Evolutionary conservation across 805 yeast species (phyloP).

Genomic region (Cyberlindnera mississippiensis): DNA sequence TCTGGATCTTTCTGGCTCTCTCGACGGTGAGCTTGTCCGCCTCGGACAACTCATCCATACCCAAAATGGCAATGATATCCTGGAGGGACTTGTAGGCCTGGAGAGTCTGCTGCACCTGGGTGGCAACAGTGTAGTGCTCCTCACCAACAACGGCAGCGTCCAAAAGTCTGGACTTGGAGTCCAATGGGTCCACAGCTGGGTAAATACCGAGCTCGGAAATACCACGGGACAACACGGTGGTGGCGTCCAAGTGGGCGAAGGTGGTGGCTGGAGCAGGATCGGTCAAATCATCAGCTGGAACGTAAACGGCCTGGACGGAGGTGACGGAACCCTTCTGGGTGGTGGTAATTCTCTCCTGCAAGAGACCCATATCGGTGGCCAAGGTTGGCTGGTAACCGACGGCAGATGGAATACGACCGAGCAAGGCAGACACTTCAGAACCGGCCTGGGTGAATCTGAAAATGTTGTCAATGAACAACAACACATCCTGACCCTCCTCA

Average conservation of each 20-base stretch:
- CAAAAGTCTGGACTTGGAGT: conserved; percentile 97
- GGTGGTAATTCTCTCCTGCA: conserved; percentile 99
- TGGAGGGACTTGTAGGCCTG: conserved; percentile 99
- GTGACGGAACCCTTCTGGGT: conserved; percentile 99
- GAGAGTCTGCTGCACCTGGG: conserved; percentile 94
- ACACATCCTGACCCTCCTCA: conserved; percentile 99
- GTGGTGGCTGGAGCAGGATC: conserved; percentile 99
- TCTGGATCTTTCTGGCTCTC: conserved; percentile 99
- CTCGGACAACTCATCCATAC: conserved; percentile 99
- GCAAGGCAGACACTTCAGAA: conserved; percentile 99
- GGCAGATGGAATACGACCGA: conserved; percentile 99
- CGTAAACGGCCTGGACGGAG: conserved; percentile 99
- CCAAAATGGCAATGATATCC: conserved; percentile 99
- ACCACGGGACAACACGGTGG: conserved; percentile 99
- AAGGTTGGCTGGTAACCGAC: conserved; percentile 99
- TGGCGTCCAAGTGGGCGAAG: conserved; percentile 99
- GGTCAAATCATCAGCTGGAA: conserved; percentile 99
- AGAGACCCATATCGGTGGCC: conserved; percentile 99
- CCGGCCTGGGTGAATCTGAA: conserved; percentile 99
- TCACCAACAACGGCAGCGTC: conserved; percentile 97
- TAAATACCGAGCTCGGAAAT: conserved; percentile 99
- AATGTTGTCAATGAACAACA: conserved; percentile 98
- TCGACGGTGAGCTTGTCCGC: conserved; percentile 98
- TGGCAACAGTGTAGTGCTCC: conserved; percentile 97
- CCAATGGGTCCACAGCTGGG: conserved; percentile 99